These are phyloP conservation scores for Oryza australiensis DNA, from an alignment of 176 grass and related monocot genomes.

Conservation along the genomic window DNA sequence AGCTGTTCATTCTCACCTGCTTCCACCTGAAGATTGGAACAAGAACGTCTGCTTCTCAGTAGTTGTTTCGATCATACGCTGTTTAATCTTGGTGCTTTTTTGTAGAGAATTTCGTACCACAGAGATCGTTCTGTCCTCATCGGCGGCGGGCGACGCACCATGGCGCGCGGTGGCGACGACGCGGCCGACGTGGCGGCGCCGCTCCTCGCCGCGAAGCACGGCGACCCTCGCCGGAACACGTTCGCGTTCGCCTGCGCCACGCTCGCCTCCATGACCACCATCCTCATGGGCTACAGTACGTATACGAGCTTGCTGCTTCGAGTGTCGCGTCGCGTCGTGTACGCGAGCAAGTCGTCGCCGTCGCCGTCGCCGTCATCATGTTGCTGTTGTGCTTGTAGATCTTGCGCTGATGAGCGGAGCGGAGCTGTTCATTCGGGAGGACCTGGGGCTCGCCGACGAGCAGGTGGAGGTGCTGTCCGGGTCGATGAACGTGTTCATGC, in stretches of 20 bases:
- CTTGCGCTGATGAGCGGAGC: constrained; percentile 48
- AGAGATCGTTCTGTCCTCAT: not conserved
- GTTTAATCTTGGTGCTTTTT: not conserved
- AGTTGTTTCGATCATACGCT: not conserved
- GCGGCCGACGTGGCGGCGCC: not conserved
- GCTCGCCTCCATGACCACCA: constrained; percentile 36
- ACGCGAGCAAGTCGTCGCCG: not conserved
- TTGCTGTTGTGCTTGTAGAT: constrained; percentile 18
- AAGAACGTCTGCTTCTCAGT: not conserved
- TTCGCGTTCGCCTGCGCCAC: constrained; percentile 26
- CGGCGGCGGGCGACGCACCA: not conserved
- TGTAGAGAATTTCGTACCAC: not conserved
- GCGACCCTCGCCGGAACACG: constrained; percentile 2
- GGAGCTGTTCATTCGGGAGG: constrained; percentile 44
- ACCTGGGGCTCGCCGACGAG: constrained; percentile 30
- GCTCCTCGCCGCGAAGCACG: not conserved
- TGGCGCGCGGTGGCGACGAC: not conserved
- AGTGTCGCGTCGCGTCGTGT: not conserved
- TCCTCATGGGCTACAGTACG: constrained; percentile 40
- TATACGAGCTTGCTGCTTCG: not conserved
- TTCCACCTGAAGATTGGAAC: not conserved
- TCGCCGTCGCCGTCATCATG: not conserved
- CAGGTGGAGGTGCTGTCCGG: constrained; percentile 39
- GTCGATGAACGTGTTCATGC: constrained; percentile 32
- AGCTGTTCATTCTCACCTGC: not conserved